phyloP scores from a whole-genome alignment of 2,329 filamentous ascomycete genomes.

The Mariannaea sp. region DNA sequence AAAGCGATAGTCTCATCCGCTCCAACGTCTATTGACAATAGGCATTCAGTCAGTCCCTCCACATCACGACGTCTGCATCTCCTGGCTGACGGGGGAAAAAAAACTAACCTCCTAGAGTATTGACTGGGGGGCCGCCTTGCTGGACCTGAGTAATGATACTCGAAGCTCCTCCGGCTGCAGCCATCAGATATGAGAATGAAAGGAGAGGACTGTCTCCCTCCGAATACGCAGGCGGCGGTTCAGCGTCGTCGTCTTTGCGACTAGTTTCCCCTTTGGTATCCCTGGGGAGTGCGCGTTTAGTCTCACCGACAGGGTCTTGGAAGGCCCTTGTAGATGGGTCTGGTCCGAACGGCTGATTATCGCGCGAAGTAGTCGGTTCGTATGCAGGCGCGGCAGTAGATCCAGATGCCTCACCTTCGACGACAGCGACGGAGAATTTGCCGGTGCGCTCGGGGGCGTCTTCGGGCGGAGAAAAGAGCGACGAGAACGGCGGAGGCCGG shows the following conservation, averaged over 20 bases:
- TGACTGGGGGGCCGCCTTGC: constrained; percentile 87
- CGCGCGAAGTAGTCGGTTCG: constrained; percentile 44
- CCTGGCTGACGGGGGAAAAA: neutral
- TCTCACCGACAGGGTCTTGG: constrained; percentile 67
- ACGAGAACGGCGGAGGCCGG: constrained; percentile 64
- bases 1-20: constrained; percentile 94
- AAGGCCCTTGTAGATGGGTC: constrained; percentile 47
- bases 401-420: constrained; percentile 41
- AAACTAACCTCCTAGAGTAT: constrained; percentile 78
- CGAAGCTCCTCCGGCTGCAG: constrained; percentile 91
- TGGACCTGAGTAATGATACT: constrained; percentile 99
- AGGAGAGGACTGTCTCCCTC: constrained; percentile 92
- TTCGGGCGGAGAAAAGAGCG: constrained; percentile 53
- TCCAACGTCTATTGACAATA: constrained; percentile 64
- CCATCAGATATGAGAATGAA: constrained; percentile 96
- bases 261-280: constrained; percentile 79
- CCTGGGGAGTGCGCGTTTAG: constrained; percentile 80
- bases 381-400: constrained; percentile 60
- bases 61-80: neutral
- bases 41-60: constrained; percentile 11
- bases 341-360: constrained; percentile 45
- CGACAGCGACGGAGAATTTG: constrained; percentile 41
- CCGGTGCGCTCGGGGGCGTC: constrained; percentile 45
- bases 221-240: constrained; percentile 94
- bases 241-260: constrained; percentile 79